Evolutionary conservation across 1,284 basidiomycete species (phyloP), one percentile per base, ranked within the genome.

Genomic region (Ceratobasidium sp.): DNA sequence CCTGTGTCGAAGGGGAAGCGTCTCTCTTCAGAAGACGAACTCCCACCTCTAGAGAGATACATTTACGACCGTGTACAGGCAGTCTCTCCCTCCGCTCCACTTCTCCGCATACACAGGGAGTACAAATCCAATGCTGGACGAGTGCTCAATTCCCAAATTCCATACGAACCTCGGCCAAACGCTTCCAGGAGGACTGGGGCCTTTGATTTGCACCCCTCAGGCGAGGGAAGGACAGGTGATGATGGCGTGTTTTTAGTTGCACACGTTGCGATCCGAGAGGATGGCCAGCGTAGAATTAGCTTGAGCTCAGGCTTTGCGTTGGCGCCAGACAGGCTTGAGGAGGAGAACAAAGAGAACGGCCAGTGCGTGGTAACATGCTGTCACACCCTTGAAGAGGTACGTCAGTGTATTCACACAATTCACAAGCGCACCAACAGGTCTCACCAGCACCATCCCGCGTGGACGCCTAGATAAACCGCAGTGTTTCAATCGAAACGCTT

Each of bases 261-360:
- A 4, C 90, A 91, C 76, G 87, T 87, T 52, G 66, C 52, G 3
- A 80, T 83, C 21, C 80, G 81, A 55, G 81, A 83, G n/a, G 77
- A 80, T 5, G 80, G 80, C n/a, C 78, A 80, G 7, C 83, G 86
- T 75, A 85, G 85, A 75, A 82, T 91, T 57, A 85, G 85, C 7
- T 78, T 91, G 23, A 88, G 87, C 70, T 89, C 88, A 8, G 90
- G 88, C 0, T 92, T 92, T 79, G 86, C 84, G 1, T 77, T 92
- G 58, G 76, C 78, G 35, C 73, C 78, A 1, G 77, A 79, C 18
- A 79, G 78, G 4, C 80, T 78, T 2, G 82, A 85, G 30, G 47
- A 21, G 7, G 52, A 35, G 41, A 74, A 66, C 32, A 38, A 44
- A 14, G 50, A 77, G 0, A 38, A 4, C 11, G 35, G 35, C 35